Conservation (phyloP, 805 yeast genomes). For the Monosporozyma servazzii region DNA sequence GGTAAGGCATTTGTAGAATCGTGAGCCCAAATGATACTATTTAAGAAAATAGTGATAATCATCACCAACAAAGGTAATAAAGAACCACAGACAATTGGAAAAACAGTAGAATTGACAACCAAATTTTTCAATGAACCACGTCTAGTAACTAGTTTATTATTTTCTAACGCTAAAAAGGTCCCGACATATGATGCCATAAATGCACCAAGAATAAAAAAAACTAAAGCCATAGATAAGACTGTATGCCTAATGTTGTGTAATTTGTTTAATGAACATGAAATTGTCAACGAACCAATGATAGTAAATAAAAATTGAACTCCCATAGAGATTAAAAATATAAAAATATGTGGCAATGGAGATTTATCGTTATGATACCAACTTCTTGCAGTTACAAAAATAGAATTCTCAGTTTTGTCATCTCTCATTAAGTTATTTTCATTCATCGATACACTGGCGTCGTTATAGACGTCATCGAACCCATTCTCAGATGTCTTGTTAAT, state of each 20-base stretch:
- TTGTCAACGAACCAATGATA: slow-evolving; percentile 47
- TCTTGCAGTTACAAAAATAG: slow-evolving; percentile 40
- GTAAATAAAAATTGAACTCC: slow-evolving; percentile 70
- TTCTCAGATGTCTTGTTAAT: slow-evolving; percentile 11
- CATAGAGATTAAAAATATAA: slow-evolving; percentile 55
- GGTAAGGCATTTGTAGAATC: slow-evolving; percentile 72
- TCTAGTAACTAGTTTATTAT: slow-evolving; percentile 3
- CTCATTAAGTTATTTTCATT: neutral
- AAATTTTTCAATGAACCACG: slow-evolving; percentile 2
- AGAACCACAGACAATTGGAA: slow-evolving; percentile 41
- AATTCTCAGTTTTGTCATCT: slow-evolving; percentile 17
- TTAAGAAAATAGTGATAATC: slow-evolving; percentile 44
- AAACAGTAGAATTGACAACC: slow-evolving; percentile 4
- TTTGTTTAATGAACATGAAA: slow-evolving; percentile 49
- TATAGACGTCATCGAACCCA: slow-evolving; percentile 16
- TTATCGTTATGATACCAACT: slow-evolving; percentile 32
- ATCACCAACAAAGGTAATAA: slow-evolving; percentile 41
- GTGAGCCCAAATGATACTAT: slow-evolving; percentile 65
- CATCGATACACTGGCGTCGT: slow-evolving; percentile 6
- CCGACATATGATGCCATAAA: slow-evolving; percentile 68
- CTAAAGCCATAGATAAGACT: slow-evolving; percentile 49
- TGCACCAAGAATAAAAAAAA: slow-evolving; percentile 60
- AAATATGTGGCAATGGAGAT: slow-evolving; percentile 29
- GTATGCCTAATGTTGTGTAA: slow-evolving; percentile 64
- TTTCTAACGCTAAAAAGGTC: slow-evolving; percentile 35